Base-by-base conservation (phyloP, 768 basidiomycete genomes). In the Boletus fagicola region DNA sequence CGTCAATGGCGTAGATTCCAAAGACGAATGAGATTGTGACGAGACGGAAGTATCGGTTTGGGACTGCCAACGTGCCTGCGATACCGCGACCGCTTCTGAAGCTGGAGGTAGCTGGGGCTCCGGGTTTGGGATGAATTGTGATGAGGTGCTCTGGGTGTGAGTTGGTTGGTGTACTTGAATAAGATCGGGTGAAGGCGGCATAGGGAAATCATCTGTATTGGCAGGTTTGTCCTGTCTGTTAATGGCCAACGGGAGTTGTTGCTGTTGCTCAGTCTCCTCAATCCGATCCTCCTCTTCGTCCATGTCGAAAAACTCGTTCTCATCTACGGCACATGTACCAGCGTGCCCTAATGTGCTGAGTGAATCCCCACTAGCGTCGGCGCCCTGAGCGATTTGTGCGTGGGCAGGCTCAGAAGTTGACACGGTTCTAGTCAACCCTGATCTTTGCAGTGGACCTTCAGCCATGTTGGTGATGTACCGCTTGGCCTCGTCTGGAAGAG, bases 401-500 rank as follows among this genome's bases (percentile, higher is more conserved):
- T 58, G 56, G 13, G 31, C 1, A 8, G 40, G 15, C 38, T 50
- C 56, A 12, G 49, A 47, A 12, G 20, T 42, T 22, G 58, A 35
- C 5, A 26, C 38, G n/a, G 35, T n/a, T 24, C 45, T 11, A 47
- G 36, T 45, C 30, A 58, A 56, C 10, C 59, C 58, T 7, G 87
- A 83, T 64, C 83, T 87, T 28, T 81, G 72, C 9, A 75, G 66
- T 3, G 88, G 85, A 5, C 84, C 86, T 54, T 90, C 88, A 38
- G 72, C 73, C 80, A 88, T 84, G 62, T 80, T 83, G 38, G 83
- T 78, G 54, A 90, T 86, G 65, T 89, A 91, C 48, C 81, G 83
- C 60, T 78, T 83, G 16, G 90, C 86, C 68, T 92, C 91, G 53
- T 91, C 88, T 1, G 90, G 87, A 38, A 91, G 77, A 35, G 86